Conservation (phyloP, 352 stramenopile genomes). For the Pythium scleroteichum region DNA sequence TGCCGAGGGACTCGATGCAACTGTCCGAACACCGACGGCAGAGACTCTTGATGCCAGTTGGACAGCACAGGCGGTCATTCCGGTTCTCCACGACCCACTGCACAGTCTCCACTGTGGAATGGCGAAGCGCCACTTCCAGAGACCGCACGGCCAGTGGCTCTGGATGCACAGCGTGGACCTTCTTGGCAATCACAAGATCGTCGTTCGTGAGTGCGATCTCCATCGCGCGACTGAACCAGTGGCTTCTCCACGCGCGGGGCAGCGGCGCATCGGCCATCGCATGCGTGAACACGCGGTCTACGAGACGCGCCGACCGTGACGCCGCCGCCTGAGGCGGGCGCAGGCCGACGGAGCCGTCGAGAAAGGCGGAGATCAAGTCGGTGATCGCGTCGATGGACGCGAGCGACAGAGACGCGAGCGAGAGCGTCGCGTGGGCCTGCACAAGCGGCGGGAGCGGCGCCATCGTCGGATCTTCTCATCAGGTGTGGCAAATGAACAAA, state of each 20-base stretch:
- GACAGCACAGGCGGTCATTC: constrained; percentile 7
- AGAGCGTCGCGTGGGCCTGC: too few relatives aligned
- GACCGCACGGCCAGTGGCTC: constrained; percentile 2
- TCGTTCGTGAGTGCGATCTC: constrained; percentile 1
- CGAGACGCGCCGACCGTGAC: background rate
- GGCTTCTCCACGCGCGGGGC: background rate
- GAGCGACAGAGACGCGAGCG: too few relatives aligned
- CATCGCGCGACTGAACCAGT: background rate
- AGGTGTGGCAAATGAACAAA: too few relatives aligned
- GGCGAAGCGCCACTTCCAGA: background rate
- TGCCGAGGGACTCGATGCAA: background rate
- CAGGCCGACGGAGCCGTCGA: background rate
- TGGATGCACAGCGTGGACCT: constrained; percentile 6
- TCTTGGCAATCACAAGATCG: constrained; percentile 1
- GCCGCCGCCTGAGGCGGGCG: background rate
- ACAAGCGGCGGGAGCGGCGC: too few relatives aligned
- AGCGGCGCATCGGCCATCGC: background rate
- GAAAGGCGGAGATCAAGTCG: background rate
- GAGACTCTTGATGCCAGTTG: background rate
- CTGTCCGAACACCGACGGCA: background rate
- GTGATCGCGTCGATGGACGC: background rate
- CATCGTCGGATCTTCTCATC: too few relatives aligned
- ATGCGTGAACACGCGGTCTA: background rate
- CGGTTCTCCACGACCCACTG: constrained; percentile 10
- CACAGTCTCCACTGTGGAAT: constrained; percentile 4